Conservation (phyloP, 1,284 basidiomycete genomes). For the Sporisorium graminicola region DNA sequence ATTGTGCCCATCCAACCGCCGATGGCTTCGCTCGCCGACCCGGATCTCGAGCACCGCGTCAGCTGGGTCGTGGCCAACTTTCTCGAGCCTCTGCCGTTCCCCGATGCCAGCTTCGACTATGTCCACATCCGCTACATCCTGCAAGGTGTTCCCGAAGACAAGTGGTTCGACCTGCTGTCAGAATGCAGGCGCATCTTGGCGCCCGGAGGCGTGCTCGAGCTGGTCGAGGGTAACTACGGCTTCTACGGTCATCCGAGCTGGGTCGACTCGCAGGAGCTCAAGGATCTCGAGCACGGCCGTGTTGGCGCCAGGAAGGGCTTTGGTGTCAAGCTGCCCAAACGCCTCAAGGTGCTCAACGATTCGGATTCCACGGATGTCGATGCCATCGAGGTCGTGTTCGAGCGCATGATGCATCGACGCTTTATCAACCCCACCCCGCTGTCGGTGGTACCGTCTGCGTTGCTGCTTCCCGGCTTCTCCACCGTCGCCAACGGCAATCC, state of each 20-base stretch:
- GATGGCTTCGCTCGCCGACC: constrained; percentile 30
- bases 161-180: constrained; percentile 48
- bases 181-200: constrained; percentile 49
- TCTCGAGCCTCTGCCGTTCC: constrained; percentile 58
- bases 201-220: constrained; percentile 52
- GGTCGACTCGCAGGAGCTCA: constrained; percentile 44
- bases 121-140: constrained; percentile 54
- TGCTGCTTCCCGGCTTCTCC: constrained; percentile 44
- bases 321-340: constrained; percentile 32
- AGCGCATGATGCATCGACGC: constrained; percentile 49
- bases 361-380: constrained; percentile 35
- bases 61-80: constrained; percentile 64
- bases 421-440: constrained; percentile 54
- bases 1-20: constrained; percentile 56
- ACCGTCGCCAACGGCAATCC: constrained; percentile 50
- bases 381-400: constrained; percentile 46
- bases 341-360: constrained; percentile 38
- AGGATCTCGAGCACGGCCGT: constrained; percentile 36
- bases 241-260: constrained; percentile 52
- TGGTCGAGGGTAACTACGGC: constrained; percentile 50
- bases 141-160: constrained; percentile 52
- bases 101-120: constrained; percentile 59
- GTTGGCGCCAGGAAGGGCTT: constrained; percentile 6
- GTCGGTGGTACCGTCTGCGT: constrained; percentile 38
- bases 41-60: constrained; percentile 49